Evolutionary conservation across 169 alveolate genomes (phyloP), one percentile per base, ranked within the genome.

Genomic region (Perkinsus olseni): DNA sequence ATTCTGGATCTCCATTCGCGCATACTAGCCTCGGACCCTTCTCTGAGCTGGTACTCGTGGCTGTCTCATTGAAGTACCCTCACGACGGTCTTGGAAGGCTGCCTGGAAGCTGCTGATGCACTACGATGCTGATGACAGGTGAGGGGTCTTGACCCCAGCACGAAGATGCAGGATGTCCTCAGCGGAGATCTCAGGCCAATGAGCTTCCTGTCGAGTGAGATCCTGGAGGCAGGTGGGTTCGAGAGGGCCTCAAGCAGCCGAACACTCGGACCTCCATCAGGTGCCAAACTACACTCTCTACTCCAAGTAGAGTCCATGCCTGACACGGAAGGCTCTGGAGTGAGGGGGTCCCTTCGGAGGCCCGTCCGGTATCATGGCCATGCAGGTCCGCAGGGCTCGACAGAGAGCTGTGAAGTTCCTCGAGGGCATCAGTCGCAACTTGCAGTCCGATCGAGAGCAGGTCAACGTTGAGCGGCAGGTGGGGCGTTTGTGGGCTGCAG

Each of bases 381-480:
- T 45, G 6, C 17, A 45, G 62, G 62, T 45, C 24, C 6, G 17
- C 24, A 10, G 6, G 37, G 95, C 97, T 13, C 92, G 98, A 92
- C 98, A 97, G 20, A 96, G 94, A 91, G 98, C 98, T 8, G 92
- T 96, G 31, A 96, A 92, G 82, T 97, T 96, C 95, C 95, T 97
- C 92, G 97, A 96, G 48, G 95, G 96, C 74, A 96, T 96, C 36
- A 95, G 97, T 0, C 93, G 97, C 45, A 96, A 96, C 91, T 93
- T 96, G 8, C 97, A 96, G 48, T 92, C 97, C 0, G 93, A 95
- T 48, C 94, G 96, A 62, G 98, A 97, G 40, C 95, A 96, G 92
- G 97, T 95, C 31, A 95, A 95, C 91, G 96, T 97, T 6, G 97
- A 96, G 92, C 95, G 95, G 51, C 94, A 96, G 91, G 96, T 97